Conservation (phyloP, 768 basidiomycete genomes). For the Cyathus striatus region DNA sequence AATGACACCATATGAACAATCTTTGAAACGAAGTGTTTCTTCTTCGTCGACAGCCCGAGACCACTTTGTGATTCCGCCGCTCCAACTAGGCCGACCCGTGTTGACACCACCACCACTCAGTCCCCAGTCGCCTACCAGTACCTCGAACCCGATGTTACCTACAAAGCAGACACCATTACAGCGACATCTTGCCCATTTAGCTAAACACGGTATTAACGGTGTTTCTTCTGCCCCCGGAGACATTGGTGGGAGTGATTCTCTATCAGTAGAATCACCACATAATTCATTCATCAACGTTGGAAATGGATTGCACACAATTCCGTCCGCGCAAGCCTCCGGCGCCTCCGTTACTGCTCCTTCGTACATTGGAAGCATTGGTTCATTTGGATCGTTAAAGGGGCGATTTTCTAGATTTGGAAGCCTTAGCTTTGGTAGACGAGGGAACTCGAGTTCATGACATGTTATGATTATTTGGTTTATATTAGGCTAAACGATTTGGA, state of each 20-base stretch:
- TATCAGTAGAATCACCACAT: conserved; percentile 64
- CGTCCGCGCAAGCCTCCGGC: conserved; percentile 40
- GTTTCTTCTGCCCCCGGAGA: conserved; percentile 77
- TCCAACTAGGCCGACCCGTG: conserved; percentile 42
- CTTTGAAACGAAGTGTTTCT: conserved; percentile 42
- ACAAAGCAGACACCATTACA: conserved; percentile 72
- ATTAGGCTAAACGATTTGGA: background rate
- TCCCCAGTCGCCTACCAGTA: conserved; percentile 28
- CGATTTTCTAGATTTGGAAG: conserved; percentile 77
- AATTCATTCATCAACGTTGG: conserved; percentile 75
- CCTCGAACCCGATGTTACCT: conserved; percentile 16
- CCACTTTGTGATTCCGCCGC: conserved; percentile 43
- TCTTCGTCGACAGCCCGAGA: conserved; percentile 37
- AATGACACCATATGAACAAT: conserved; percentile 44
- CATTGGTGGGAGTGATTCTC: conserved; percentile 47
- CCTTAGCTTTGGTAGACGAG: conserved; percentile 58
- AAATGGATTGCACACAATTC: conserved; percentile 36
- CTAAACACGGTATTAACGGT: conserved; percentile 78
- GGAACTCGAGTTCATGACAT: conserved; percentile 1
- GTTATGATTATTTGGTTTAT: background rate
- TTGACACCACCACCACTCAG: conserved; percentile 39
- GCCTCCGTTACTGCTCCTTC: conserved; percentile 55
- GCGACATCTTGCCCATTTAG: conserved; percentile 74
- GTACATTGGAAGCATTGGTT: conserved; percentile 55
- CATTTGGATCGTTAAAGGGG: conserved; percentile 60